phyloP scores from a whole-genome alignment of 2,329 filamentous ascomycete species.

The Davidsoniella australis region DNA sequence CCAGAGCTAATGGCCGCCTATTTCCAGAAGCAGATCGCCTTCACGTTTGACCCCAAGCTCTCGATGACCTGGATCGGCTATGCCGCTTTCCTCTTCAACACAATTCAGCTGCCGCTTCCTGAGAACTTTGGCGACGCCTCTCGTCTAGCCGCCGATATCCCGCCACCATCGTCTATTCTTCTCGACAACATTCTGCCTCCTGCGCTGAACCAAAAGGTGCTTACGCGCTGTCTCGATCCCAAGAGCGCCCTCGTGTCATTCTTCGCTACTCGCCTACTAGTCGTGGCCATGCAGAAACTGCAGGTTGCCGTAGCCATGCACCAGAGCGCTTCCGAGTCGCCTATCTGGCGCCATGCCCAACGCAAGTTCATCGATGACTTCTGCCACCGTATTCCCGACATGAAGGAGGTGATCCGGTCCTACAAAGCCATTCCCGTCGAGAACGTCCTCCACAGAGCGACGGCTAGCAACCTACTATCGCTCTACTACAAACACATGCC shows the following conservation, averaged over 20 bases:
- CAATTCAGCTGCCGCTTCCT: conserved; percentile 59
- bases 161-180: conserved; percentile 62
- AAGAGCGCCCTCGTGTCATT: conserved; percentile 67
- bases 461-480: conserved; percentile 58
- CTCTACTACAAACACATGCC: conserved; percentile 78
- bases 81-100: conserved; percentile 71
- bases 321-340: conserved; percentile 16
- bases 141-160: conserved; percentile 40
- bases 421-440: conserved; percentile 53
- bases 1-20: conserved; percentile 83
- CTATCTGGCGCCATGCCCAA: conserved; percentile 52
- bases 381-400: conserved; percentile 57
- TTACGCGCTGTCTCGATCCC: conserved; percentile 63
- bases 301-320: conserved; percentile 45
- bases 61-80: conserved; percentile 93
- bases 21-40: conserved; percentile 62
- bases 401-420: conserved; percentile 62
- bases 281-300: conserved; percentile 65
- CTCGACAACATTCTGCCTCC: conserved; percentile 77
- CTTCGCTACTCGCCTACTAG: conserved; percentile 66
- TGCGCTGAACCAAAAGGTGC: conserved; percentile 61
- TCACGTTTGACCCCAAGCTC: conserved; percentile 79
- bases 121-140: conserved; percentile 50
- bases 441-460: conserved; percentile 60
- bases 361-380: conserved; percentile 57